Evolutionary conservation across 305 asterid species (phyloP).

Genomic region (Nicotiana rustica): DNA sequence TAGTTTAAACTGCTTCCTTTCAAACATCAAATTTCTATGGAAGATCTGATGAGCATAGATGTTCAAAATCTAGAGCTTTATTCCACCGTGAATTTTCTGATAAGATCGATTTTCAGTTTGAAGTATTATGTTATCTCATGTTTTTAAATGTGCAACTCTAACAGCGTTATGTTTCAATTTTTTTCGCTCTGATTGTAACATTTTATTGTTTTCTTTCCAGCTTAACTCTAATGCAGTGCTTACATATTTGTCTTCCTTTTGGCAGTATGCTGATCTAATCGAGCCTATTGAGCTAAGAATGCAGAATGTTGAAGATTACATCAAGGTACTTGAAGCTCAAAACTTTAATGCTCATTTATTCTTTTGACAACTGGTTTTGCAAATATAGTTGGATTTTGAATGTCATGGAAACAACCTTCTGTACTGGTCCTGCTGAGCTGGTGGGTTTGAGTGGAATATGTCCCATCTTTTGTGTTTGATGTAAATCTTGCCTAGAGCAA

Average conservation of each 20-base stretch:
- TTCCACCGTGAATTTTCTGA: background rate
- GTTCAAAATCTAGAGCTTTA: background rate
- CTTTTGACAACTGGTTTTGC: background rate
- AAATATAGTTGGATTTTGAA: background rate
- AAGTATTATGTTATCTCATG: background rate
- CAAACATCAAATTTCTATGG: background rate
- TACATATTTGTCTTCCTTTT: constrained; percentile 27
- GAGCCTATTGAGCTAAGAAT: constrained; percentile 78
- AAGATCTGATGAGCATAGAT: background rate
- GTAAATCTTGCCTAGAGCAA: constrained; percentile 24
- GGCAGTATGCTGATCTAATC: constrained; percentile 77
- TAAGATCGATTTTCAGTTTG: background rate
- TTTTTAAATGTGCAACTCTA: background rate
- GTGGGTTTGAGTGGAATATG: constrained; percentile 29
- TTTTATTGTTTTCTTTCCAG: constrained; percentile 16
- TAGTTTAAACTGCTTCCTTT: no score
- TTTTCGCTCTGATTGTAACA: background rate
- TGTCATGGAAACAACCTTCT: background rate
- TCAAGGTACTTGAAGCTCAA: constrained; percentile 60
- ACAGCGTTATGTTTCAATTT: background rate
- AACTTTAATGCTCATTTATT: constrained; percentile 4
- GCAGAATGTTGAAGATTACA: constrained; percentile 73
- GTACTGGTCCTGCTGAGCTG: constrained; percentile 1
- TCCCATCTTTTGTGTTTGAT: background rate
- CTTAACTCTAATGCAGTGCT: background rate